phyloP scores from a whole-genome alignment of 164 flowering plant genomes.

The Magnolia changhungtana region DNA sequence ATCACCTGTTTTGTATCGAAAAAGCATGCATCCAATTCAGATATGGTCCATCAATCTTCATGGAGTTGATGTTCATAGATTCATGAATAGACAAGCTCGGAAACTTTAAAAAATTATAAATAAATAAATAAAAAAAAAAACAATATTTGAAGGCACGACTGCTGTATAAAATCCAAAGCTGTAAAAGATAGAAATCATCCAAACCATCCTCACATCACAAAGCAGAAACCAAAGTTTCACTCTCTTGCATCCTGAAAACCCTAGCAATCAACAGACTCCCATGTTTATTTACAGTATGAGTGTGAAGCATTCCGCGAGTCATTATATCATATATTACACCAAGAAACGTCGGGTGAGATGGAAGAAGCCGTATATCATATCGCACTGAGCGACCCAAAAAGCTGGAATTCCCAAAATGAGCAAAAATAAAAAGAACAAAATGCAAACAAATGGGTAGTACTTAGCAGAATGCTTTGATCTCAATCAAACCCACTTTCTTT shows the following conservation, averaged over 20 bases:
- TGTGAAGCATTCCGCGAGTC: neutral
- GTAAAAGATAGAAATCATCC: too few species aligned
- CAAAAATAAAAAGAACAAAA: neutral
- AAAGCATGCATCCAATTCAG: too few species aligned
- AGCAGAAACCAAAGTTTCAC: neutral
- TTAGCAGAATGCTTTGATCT: constrained; percentile 7
- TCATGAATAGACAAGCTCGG: too few species aligned
- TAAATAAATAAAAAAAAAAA: too few species aligned
- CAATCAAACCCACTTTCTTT: constrained; percentile 4
- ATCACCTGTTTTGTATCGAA: too few species aligned
- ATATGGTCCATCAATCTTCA: too few species aligned
- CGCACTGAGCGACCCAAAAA: neutral
- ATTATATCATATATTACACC: constrained; percentile 6
- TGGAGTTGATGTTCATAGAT: too few species aligned
- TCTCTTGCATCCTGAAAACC: neutral
- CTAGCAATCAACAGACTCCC: neutral
- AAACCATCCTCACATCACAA: too few species aligned
- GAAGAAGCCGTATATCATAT: constrained; percentile 5
- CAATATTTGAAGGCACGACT: too few species aligned
- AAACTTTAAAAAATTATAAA: too few species aligned
- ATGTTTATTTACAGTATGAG: constrained; percentile 10
- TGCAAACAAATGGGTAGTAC: neutral
- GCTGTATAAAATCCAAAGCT: neutral
- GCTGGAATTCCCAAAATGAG: constrained; percentile 1
- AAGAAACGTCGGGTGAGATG: neutral